phyloP scores from a whole-genome alignment of 768 basidiomycete species.

The Hygrophorus russula region DNA sequence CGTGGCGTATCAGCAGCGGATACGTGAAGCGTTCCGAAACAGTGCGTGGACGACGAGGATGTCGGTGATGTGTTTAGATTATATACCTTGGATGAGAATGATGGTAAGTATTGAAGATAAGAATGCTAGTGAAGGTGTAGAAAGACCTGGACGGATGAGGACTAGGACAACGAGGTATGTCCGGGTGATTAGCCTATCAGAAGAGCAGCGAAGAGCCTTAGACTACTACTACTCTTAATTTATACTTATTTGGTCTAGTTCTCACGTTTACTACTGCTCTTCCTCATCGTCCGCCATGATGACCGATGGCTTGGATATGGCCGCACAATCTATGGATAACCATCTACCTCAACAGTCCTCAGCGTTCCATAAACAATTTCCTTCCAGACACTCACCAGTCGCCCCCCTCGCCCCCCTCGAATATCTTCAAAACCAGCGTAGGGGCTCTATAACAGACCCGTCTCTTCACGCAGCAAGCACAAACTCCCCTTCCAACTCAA shows the following conservation, averaged over 20 bases:
- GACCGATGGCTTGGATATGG: conserved; percentile 2
- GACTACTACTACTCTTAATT: conserved; percentile 2
- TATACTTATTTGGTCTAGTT: conserved; percentile 2
- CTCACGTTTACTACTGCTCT: neutral
- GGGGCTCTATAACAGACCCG: conserved; percentile 78
- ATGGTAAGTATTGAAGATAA: conserved; percentile 61
- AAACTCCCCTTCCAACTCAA: conserved; percentile 14
- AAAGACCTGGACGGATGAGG: conserved; percentile 28
- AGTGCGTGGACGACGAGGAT: too few relatives aligned
- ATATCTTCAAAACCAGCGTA: conserved; percentile 69
- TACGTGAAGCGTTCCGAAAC: conserved; percentile 35
- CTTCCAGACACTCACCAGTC: conserved; percentile 37
- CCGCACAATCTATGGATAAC: too few relatives aligned
- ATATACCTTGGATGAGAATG: conserved; percentile 52
- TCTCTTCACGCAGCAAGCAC: conserved; percentile 53
- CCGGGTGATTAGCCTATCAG: conserved; percentile 30
- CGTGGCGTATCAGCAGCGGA: conserved; percentile 31
- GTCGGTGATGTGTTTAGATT: conserved; percentile 61
- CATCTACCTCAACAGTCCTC: neutral
- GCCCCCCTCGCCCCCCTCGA: conserved; percentile 67
- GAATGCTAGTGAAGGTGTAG: conserved; percentile 11
- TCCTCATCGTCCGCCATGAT: conserved; percentile 5
- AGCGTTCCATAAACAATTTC: conserved; percentile 15
- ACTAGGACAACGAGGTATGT: conserved; percentile 43
- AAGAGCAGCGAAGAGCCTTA: conserved; percentile 18